These are phyloP conservation scores for Fistulifera pelliculosa DNA, from an alignment of 108 stramenopile species.

Conservation along the genomic window DNA sequence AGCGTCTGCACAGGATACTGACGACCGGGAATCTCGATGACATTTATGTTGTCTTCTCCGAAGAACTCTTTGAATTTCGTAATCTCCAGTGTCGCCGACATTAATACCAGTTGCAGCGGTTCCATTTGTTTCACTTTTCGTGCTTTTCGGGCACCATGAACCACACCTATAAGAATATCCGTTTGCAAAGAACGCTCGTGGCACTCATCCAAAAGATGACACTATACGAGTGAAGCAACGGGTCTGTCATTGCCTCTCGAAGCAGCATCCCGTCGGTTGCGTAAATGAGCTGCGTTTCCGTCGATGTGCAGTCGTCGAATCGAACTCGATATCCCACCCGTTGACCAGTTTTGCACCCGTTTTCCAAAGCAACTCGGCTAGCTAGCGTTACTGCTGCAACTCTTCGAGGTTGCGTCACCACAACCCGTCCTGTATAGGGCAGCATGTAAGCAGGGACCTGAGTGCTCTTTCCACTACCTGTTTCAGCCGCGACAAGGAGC, in stretches of 20 bases:
- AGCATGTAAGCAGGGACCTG: conserved; percentile 74
- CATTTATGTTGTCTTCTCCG: conserved; percentile 22
- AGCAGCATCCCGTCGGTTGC: conserved; percentile 97
- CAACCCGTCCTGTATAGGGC: conserved; percentile 43
- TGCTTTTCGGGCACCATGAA: conserved; percentile 69
- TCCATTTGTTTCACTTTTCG: conserved; percentile 31
- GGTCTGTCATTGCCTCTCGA: conserved; percentile 84
- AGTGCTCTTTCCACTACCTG: conserved; percentile 75
- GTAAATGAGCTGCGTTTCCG: conserved; percentile 76
- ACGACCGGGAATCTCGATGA: conserved; percentile 82
- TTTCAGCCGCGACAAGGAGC: conserved; percentile 64
- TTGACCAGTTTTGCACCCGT: conserved; percentile 46
- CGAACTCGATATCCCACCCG: conserved; percentile 90
- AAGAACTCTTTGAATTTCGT: conserved; percentile 81
- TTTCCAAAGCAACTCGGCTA: conserved; percentile 83
- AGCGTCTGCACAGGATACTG: conserved; percentile 76
- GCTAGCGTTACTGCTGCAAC: conserved; percentile 96
- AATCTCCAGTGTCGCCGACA: conserved; percentile 95
- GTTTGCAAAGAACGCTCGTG: conserved; percentile 95
- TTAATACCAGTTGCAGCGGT: conserved; percentile 86
- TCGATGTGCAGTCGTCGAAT: conserved; percentile 84
- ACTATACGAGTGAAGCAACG: conserved; percentile 69
- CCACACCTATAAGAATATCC: conserved; percentile 78
- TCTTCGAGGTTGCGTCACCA: conserved; percentile 91
- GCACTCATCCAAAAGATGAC: conserved; percentile 93